These are phyloP conservation scores for Daphne laureola DNA, from an alignment of 441 rosid species.

Conservation along the genomic window DNA sequence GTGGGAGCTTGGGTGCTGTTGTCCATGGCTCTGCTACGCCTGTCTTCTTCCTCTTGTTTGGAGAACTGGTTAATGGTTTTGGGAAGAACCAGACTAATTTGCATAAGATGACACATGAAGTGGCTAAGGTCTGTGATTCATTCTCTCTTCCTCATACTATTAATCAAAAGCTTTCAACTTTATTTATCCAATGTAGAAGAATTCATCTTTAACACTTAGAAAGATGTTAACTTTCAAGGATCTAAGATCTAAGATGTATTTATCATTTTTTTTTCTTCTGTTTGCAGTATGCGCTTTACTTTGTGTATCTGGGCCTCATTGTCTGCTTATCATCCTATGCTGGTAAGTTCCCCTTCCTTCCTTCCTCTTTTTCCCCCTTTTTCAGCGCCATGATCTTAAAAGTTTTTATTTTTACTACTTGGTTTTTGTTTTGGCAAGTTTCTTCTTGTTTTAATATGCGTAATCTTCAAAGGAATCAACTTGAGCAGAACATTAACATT, in stretches of 20 bases:
- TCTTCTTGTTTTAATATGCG: slow-evolving; percentile 5
- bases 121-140: slow-evolving; percentile 42
- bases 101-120: slow-evolving; percentile 83
- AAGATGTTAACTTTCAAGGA: slow-evolving; percentile 18
- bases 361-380: slow-evolving; percentile 8
- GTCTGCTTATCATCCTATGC: slow-evolving; percentile 96
- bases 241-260: slow-evolving; percentile 53
- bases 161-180: slow-evolving; percentile 3
- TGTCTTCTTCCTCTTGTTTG: slow-evolving; percentile 82
- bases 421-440: slow-evolving; percentile 7
- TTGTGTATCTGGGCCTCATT: slow-evolving; percentile 89
- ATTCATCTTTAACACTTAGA: background rate
- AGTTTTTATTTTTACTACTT: too few species aligned
- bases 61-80: slow-evolving; percentile 96
- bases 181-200: background rate
- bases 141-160: background rate
- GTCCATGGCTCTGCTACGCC: slow-evolving; percentile 97
- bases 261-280: slow-evolving; percentile 2
- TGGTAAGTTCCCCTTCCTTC: slow-evolving; percentile 36
- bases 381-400: background rate
- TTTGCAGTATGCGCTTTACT: slow-evolving; percentile 88
- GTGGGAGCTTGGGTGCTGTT: slow-evolving; percentile 84
- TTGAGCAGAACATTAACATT: slow-evolving; percentile 4
- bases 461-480: slow-evolving; percentile 6
- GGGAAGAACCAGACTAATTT: slow-evolving; percentile 93